Evolutionary conservation across 352 stramenopile species (phyloP), one percentile per base, ranked within the genome.

Genomic region (Phytophthora pluvialis): DNA sequence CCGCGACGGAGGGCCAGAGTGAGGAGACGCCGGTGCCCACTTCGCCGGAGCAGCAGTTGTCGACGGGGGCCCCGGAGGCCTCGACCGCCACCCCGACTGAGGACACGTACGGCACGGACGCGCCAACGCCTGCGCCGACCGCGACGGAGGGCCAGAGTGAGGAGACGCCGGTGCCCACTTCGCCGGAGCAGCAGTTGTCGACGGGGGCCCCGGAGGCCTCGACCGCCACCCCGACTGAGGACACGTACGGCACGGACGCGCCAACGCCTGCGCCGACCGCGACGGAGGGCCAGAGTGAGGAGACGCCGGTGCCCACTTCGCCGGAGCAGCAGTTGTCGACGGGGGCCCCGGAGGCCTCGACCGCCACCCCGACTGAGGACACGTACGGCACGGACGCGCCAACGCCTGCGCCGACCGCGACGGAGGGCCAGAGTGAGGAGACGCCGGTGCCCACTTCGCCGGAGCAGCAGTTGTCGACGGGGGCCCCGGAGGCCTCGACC

Each of bases 311-410:
- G 10, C 31, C 47, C 38, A 39, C 45, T 16, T 40, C 35, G 35
- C 12, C 35, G 35, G 31, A 35, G 31, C 31, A 35, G 10, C 31
- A 35, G 38, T 10, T 16, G 9, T 40, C 9, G 10, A 40, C 35
- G 11, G 10, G n/a, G 35, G 5, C 35, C 35, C 31, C 31, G 31
- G 10, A 11, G 31, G 9, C 3, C 7, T 42, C 12, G 8, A 33
- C 50, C 8, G 8, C 39, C 16, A 29, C 52, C 28, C 39, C 39
- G 29, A 32, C 10, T 38, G n/a, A 45, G 9, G 12, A 33, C 6
- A 18, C 16, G 8, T 55, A 55, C 47, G 42, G 42, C 21, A 53
- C 46, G 46, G 28, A 35, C 16, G 21, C 46, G 46, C 46, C 46
- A 7, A 43, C 31, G 47, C 51, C 51, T 12, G 11, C 28, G 11